phyloP scores from a whole-genome alignment of 805 yeast genomes.

The Sungouiella blattae region DNA sequence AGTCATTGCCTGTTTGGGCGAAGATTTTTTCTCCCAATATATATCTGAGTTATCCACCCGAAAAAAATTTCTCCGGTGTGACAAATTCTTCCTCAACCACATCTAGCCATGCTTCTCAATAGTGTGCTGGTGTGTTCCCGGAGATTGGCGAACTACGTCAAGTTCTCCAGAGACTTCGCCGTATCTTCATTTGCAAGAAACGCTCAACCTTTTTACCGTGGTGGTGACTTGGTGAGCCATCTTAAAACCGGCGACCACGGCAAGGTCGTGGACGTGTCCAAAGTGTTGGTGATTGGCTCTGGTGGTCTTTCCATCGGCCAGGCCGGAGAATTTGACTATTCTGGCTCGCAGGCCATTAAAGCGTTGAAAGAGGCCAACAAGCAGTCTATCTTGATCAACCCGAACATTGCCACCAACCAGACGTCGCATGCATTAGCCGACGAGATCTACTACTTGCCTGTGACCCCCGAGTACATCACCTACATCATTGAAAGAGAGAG shows the following conservation, averaged over 20 bases:
- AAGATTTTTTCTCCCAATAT: slow-evolving; percentile 9
- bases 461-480: slow-evolving; percentile 93
- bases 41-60: not conserved
- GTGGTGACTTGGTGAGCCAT: slow-evolving; percentile 55
- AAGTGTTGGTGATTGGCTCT: slow-evolving; percentile 91
- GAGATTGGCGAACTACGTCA: too few species aligned
- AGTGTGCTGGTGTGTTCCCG: slow-evolving; percentile 10
- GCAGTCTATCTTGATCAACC: slow-evolving; percentile 82
- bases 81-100: slow-evolving; percentile 2
- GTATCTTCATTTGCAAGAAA: slow-evolving; percentile 1
- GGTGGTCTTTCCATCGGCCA: slow-evolving; percentile 98
- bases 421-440: slow-evolving; percentile 94
- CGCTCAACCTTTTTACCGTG: slow-evolving; percentile 46
- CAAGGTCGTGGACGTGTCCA: slow-evolving; percentile 74
- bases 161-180: not conserved
- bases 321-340: slow-evolving; percentile 98
- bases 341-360: slow-evolving; percentile 98
- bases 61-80: too few species aligned
- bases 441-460: slow-evolving; percentile 92
- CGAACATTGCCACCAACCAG: slow-evolving; percentile 95
- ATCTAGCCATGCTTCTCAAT: slow-evolving; percentile 5
- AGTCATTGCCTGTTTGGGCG: slow-evolving; percentile 22
- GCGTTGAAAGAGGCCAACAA: slow-evolving; percentile 91
- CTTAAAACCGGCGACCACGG: slow-evolving; percentile 60
- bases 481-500: slow-evolving; percentile 93